These are phyloP conservation scores for Exophiala lecanii-corni DNA, from an alignment of 2,329 filamentous ascomycete species.

Conservation along the genomic window DNA sequence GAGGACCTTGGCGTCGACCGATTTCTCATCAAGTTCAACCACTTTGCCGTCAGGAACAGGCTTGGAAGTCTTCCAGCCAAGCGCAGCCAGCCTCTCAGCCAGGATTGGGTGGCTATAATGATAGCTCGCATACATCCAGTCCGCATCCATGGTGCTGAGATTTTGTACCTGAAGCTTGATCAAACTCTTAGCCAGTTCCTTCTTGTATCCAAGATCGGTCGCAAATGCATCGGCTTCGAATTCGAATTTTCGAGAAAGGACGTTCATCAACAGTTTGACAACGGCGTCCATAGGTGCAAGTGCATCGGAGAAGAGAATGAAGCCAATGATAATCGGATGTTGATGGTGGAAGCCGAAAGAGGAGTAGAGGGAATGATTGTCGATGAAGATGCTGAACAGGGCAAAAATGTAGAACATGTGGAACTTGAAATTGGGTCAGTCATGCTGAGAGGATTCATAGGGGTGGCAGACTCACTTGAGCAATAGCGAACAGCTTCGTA, in stretches of 20 bases:
- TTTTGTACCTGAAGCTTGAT: slow-evolving; percentile 99
- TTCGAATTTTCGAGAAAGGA: slow-evolving; percentile 89
- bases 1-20: slow-evolving; percentile 49
- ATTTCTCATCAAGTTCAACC: slow-evolving; percentile 48
- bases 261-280: slow-evolving; percentile 92
- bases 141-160: slow-evolving; percentile 95
- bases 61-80: slow-evolving; percentile 74
- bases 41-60: slow-evolving; percentile 40
- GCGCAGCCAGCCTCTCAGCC: slow-evolving; percentile 83
- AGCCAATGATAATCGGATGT: slow-evolving; percentile 91
- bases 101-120: slow-evolving; percentile 98
- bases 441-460: background rate
- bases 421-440: slow-evolving; percentile 47
- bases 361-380: slow-evolving; percentile 85
- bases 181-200: slow-evolving; percentile 77
- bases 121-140: slow-evolving; percentile 97
- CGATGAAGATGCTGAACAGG: slow-evolving; percentile 94
- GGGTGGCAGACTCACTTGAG: slow-evolving; percentile 55
- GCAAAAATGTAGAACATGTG: slow-evolving; percentile 97
- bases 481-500: slow-evolving; percentile 81
- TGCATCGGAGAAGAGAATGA: slow-evolving; percentile 96
- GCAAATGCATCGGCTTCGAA: slow-evolving; percentile 94
- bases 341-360: slow-evolving; percentile 83
- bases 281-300: slow-evolving; percentile 90
- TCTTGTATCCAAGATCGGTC: slow-evolving; percentile 73